phyloP scores from a whole-genome alignment of 768 basidiomycete genomes.

The Amanita jacksonii region DNA sequence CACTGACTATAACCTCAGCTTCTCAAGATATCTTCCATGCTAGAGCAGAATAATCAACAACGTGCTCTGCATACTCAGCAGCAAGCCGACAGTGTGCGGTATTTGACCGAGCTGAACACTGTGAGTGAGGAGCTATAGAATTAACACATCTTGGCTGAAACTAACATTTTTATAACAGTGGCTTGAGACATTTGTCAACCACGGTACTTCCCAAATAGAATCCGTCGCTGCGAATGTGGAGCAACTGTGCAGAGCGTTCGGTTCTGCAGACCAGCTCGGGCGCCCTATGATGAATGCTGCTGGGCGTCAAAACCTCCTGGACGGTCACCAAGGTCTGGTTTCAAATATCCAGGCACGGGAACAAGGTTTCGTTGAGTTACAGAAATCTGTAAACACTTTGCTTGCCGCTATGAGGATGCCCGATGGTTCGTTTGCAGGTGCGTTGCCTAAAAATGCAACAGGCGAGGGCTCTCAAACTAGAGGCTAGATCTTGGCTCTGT shows the following conservation, averaged over 20 bases:
- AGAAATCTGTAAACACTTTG: slow-evolving; percentile 30
- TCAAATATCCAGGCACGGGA: slow-evolving; percentile 25
- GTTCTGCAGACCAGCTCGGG: slow-evolving; percentile 16
- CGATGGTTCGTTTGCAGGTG: slow-evolving; percentile 6
- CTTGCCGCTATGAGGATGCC: slow-evolving; percentile 20
- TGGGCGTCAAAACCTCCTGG: slow-evolving; percentile 18
- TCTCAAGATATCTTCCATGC: slow-evolving; percentile 34
- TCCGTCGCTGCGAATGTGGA: slow-evolving; percentile 50
- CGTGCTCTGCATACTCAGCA: slow-evolving; percentile 45
- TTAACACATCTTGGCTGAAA: neutral
- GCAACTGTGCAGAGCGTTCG: slow-evolving; percentile 46
- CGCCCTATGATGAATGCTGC: slow-evolving; percentile 8
- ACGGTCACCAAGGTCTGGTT: slow-evolving; percentile 29
- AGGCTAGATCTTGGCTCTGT: slow-evolving; percentile 45
- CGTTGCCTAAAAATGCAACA: slow-evolving; percentile 6
- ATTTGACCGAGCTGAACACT: slow-evolving; percentile 68
- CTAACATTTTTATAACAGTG: slow-evolving; percentile 38
- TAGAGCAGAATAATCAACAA: slow-evolving; percentile 39
- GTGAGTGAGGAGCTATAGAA: slow-evolving; percentile 25
- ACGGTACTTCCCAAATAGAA: slow-evolving; percentile 66
- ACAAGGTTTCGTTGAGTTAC: slow-evolving; percentile 26
- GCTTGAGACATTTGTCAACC: slow-evolving; percentile 76
- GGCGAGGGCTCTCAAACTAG: slow-evolving; percentile 2
- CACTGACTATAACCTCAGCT: slow-evolving; percentile 19
- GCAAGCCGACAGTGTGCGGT: slow-evolving; percentile 66